A percentile compares a stretch with the other conserved stretches of the same genome.
Evolutionary conservation across 495 filamentous ascomycete species (phyloP).

Genomic region (Lineolata rhizophorae): DNA sequence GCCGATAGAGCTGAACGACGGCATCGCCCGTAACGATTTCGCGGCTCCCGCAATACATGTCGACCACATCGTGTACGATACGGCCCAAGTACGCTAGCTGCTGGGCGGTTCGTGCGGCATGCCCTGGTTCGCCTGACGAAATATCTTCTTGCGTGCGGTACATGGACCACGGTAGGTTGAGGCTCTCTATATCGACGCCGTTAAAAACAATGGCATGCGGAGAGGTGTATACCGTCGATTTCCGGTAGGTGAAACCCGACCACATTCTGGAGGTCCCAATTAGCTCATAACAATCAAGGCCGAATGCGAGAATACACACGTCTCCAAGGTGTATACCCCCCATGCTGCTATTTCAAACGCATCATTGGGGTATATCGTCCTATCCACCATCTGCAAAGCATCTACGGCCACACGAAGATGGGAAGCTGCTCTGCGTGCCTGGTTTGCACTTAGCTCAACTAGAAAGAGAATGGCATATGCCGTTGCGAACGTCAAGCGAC

Average conservation of each 20-base stretch:
- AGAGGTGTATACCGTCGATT: constrained; percentile 5
- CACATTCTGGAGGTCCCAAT: constrained; percentile 3
- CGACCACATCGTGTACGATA: constrained; percentile 16
- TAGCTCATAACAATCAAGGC: neutral
- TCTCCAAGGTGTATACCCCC: constrained; percentile 9
- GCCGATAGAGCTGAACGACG: constrained; percentile 12
- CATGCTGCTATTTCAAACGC: constrained; percentile 7
- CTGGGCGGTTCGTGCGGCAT: constrained; percentile 5
- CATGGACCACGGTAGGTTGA: constrained; percentile 1
- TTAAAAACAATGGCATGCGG: constrained; percentile 4
- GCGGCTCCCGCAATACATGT: constrained; percentile 15
- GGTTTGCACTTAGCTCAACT: constrained; percentile 2
- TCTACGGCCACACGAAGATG: constrained; percentile 15
- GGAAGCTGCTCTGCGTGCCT: constrained; percentile 11
- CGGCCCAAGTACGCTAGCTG: constrained; percentile 15
- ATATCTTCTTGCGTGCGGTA: constrained; percentile 3
- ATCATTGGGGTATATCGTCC: constrained; percentile 1
- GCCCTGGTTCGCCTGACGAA: constrained; percentile 1
- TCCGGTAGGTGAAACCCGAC: constrained; percentile 9
- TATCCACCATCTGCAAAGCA: constrained; percentile 2
- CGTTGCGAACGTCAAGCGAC: neutral
- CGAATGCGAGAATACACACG: constrained; percentile 2
- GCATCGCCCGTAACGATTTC: constrained; percentile 11
- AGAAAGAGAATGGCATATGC: constrained; percentile 7
- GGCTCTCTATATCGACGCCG: constrained; percentile 2